phyloP scores from a whole-genome alignment of 2,329 filamentous ascomycete species.

The Talaromyces pinophilus region DNA sequence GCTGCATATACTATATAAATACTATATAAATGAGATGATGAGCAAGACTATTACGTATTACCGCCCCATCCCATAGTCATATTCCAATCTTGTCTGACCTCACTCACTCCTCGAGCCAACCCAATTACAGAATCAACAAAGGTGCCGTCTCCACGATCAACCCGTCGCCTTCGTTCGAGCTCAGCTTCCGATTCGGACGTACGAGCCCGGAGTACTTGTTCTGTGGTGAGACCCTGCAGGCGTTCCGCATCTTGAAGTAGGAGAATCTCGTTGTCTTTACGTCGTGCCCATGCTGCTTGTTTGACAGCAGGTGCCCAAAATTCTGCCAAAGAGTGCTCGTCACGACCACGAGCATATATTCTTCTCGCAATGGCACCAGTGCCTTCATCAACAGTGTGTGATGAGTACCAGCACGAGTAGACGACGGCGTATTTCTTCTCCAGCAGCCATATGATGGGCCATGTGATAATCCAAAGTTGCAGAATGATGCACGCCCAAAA shows the following conservation, averaged over 20 bases:
- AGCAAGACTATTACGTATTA: conserved; percentile 21
- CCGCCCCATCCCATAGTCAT: conserved; percentile 31
- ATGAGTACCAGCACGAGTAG: conserved; percentile 35
- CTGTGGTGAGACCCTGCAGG: conserved; percentile 15
- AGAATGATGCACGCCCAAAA: conserved; percentile 40
- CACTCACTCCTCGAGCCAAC: conserved; percentile 30
- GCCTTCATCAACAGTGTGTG: conserved; percentile 21
- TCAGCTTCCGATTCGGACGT: conserved; percentile 27
- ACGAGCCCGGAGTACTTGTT: conserved; percentile 12
- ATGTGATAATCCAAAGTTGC: conserved; percentile 44
- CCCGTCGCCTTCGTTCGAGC: conserved; percentile 27
- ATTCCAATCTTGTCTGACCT: conserved; percentile 31
- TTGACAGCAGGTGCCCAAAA: conserved; percentile 40
- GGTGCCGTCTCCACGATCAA: conserved; percentile 30
- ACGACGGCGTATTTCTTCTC: conserved; percentile 42
- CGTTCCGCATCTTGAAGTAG: conserved; percentile 26
- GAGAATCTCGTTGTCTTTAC: conserved; percentile 27
- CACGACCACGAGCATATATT: conserved; percentile 30
- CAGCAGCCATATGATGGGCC: conserved; percentile 41
- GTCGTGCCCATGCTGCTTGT: conserved; percentile 38
- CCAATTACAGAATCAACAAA: conserved; percentile 32
- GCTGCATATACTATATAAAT: background rate
- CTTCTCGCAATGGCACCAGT: conserved; percentile 23
- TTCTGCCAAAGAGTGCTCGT: conserved; percentile 34
- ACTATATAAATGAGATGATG: background rate